Conservation (phyloP, 352 stramenopile genomes). For the Pythium dissimile region DNA sequence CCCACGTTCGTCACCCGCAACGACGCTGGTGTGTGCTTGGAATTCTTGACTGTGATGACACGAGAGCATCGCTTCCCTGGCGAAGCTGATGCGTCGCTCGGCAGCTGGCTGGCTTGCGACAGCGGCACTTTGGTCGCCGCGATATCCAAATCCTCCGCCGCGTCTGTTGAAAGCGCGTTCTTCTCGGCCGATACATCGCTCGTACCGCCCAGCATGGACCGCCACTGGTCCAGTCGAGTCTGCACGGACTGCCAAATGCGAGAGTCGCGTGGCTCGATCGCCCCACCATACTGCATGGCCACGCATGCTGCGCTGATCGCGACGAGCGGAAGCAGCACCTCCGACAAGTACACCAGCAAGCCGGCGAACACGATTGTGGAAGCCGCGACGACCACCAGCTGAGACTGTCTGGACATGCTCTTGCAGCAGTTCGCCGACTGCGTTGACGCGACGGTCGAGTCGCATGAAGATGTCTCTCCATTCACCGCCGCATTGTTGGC, state of each 20-base stretch:
- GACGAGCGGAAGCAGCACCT: conserved; percentile 21
- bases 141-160: neutral
- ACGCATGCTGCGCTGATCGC: conserved; percentile 17
- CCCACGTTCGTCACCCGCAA: conserved; percentile 18
- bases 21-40: conserved; percentile 2
- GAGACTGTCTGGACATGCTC: conserved; percentile 20
- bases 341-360: conserved; percentile 23
- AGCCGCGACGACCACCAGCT: conserved; percentile 14
- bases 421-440: neutral
- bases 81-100: no score
- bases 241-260: conserved; percentile 10
- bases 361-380: conserved; percentile 20
- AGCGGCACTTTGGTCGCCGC: neutral
- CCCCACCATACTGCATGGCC: conserved; percentile 11
- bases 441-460: neutral
- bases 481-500: neutral
- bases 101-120: neutral
- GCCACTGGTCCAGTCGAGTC: conserved; percentile 1
- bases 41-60: conserved; percentile 10
- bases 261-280: neutral
- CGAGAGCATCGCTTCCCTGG: conserved; percentile 9
- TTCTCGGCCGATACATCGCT: conserved; percentile 1
- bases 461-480: neutral
- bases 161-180: neutral
- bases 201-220: neutral